phyloP scores from a whole-genome alignment of 805 yeast genomes.

The Teunomyces funiuensis region DNA sequence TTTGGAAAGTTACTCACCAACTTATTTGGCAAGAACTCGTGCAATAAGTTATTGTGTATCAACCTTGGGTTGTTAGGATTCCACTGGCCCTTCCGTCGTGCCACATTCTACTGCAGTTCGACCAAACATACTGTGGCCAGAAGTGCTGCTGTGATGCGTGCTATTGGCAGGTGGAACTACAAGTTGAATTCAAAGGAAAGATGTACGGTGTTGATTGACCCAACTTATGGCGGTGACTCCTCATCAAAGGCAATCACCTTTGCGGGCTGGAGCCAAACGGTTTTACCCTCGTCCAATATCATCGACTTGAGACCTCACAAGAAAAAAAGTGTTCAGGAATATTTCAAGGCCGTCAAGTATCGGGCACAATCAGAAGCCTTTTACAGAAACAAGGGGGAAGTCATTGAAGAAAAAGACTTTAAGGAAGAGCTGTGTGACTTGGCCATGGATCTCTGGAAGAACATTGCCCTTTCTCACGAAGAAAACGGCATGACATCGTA shows the following conservation, averaged over 20 bases:
- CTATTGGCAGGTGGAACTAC: constrained; percentile 37
- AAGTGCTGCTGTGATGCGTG: constrained; percentile 38
- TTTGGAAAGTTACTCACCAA: constrained; percentile 19
- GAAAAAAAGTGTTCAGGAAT: constrained; percentile 31
- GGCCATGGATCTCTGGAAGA: constrained; percentile 36
- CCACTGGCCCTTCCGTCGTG: constrained; percentile 47
- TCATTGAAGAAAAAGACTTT: constrained; percentile 32
- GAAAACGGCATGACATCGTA: constrained; percentile 40
- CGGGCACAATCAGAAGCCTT: constrained; percentile 37
- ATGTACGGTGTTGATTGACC: constrained; percentile 38
- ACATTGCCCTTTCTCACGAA: constrained; percentile 37
- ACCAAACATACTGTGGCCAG: constrained; percentile 42
- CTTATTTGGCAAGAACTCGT: constrained; percentile 30
- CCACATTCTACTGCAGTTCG: constrained; percentile 38
- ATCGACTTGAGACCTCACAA: constrained; percentile 37
- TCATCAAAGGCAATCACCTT: constrained; percentile 34
- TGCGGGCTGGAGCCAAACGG: constrained; percentile 37
- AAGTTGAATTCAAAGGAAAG: constrained; percentile 15
- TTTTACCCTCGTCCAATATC: constrained; percentile 40
- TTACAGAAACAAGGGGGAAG: constrained; percentile 32
- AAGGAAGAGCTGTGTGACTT: constrained; percentile 27
- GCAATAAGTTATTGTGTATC: constrained; percentile 31
- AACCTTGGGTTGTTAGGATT: constrained; percentile 42
- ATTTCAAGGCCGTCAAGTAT: constrained; percentile 42
- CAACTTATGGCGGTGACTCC: constrained; percentile 32